A percentile compares a stretch with the other conserved stretches of the same genome.
Evolutionary conservation across 768 basidiomycete species (phyloP).

Genomic region (Gautieria morchelliformis): DNA sequence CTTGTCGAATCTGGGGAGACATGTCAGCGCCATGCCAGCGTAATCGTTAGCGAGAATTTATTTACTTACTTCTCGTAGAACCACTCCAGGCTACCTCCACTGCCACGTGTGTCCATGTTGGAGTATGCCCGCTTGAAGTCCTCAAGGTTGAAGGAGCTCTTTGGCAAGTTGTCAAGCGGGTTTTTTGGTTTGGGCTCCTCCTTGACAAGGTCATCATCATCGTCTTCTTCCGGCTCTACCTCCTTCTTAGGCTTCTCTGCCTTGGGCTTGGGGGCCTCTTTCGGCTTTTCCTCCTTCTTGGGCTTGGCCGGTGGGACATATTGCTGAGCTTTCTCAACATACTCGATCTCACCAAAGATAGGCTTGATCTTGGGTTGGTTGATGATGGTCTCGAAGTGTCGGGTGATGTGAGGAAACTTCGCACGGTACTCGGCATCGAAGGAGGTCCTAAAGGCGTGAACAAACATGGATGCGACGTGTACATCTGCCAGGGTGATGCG

Average conservation of each 20-base stretch:
- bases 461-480: slow-evolving; percentile 49
- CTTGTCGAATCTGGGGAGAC: slow-evolving; percentile 59
- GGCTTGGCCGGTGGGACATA: slow-evolving; percentile 72
- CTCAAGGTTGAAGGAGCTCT: slow-evolving; percentile 80
- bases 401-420: slow-evolving; percentile 67
- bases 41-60: background rate
- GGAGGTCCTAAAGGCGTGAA: slow-evolving; percentile 38
- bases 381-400: slow-evolving; percentile 78
- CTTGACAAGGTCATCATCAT: slow-evolving; percentile 58
- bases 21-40: background rate
- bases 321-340: slow-evolving; percentile 59
- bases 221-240: slow-evolving; percentile 38
- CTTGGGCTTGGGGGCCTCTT: slow-evolving; percentile 35
- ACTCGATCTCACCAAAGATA: slow-evolving; percentile 51
- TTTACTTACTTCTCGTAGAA: slow-evolving; percentile 82
- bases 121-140: slow-evolving; percentile 98
- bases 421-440: slow-evolving; percentile 60
- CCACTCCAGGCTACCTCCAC: slow-evolving; percentile 83
- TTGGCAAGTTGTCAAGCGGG: slow-evolving; percentile 87
- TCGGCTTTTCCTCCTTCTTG: slow-evolving; percentile 38
- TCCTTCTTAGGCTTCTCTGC: slow-evolving; percentile 54
- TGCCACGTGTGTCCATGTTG: slow-evolving; percentile 90
- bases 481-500: slow-evolving; percentile 93
- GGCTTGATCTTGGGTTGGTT: slow-evolving; percentile 73
- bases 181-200: slow-evolving; percentile 89